These are phyloP conservation scores for Zelopaecilomyces penicillatus DNA, from an alignment of 2,329 filamentous ascomycete species.

Conservation along the genomic window DNA sequence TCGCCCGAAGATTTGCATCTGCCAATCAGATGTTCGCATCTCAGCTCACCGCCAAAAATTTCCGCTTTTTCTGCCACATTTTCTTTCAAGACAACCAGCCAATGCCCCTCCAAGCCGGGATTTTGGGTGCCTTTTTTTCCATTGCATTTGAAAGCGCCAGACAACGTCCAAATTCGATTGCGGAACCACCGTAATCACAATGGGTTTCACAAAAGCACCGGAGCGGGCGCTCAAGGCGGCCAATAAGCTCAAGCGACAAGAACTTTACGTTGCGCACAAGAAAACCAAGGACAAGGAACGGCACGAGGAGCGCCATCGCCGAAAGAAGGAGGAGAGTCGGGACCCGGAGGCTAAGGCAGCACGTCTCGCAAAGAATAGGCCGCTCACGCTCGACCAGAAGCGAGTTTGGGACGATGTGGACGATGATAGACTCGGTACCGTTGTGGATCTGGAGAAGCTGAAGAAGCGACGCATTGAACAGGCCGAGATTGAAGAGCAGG, in stretches of 20 bases:
- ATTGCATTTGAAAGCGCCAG: neutral
- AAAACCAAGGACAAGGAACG: slow-evolving; percentile 64
- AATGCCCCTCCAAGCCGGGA: slow-evolving; percentile 13
- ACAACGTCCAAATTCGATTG: neutral
- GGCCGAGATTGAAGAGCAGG: slow-evolving; percentile 42
- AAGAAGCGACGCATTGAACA: slow-evolving; percentile 50
- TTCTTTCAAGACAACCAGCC: neutral
- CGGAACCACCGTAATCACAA: slow-evolving; percentile 9
- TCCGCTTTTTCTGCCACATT: slow-evolving; percentile 23
- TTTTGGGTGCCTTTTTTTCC: slow-evolving; percentile 2
- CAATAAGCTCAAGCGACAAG: slow-evolving; percentile 74
- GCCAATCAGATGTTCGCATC: slow-evolving; percentile 1
- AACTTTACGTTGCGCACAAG: slow-evolving; percentile 74
- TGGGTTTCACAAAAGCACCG: slow-evolving; percentile 28
- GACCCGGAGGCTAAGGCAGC: slow-evolving; percentile 68
- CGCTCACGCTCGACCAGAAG: slow-evolving; percentile 76
- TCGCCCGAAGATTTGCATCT: slow-evolving; percentile 3
- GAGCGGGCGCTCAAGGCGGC: slow-evolving; percentile 39
- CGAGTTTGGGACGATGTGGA: slow-evolving; percentile 80
- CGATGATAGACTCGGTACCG: slow-evolving; percentile 46
- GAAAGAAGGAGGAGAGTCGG: slow-evolving; percentile 78
- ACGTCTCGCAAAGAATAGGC: slow-evolving; percentile 69
- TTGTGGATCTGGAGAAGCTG: slow-evolving; percentile 51
- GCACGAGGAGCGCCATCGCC: slow-evolving; percentile 66
- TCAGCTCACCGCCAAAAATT: slow-evolving; percentile 32